A percentile compares a stretch with the other conserved stretches of the same genome.
phyloP scores from a whole-genome alignment of 2,329 filamentous ascomycete genomes.

The Rutstroemia sp. region DNA sequence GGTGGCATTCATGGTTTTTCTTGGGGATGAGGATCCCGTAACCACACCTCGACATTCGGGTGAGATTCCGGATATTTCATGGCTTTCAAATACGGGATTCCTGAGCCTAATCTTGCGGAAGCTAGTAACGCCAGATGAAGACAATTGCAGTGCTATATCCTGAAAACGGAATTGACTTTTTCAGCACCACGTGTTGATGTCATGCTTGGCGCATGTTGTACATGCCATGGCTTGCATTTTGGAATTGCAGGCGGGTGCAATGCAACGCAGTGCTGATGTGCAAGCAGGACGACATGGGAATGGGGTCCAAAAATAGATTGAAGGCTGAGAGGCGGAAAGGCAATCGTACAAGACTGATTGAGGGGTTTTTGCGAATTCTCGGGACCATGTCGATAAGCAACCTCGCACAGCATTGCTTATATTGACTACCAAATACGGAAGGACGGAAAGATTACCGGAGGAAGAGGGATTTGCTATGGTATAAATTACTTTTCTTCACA shows the following conservation, averaged over 20 bases:
- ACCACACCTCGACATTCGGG: no score
- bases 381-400: no score
- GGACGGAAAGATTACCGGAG: no score
- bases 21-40: neutral
- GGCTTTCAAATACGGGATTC: neutral
- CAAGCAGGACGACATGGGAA: neutral
- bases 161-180: neutral
- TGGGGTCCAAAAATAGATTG: neutral
- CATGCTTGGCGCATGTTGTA: neutral
- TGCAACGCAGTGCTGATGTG: neutral
- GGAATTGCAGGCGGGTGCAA: neutral
- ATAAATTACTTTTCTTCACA: no score
- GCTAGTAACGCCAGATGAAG: neutral
- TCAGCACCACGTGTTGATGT: neutral
- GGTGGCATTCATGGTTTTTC: neutral
- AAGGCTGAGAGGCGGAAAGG: no score
- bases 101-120: no score
- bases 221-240: neutral
- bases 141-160: neutral
- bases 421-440: no score
- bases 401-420: no score
- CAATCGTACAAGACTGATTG: no score
- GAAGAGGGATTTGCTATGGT: no score
- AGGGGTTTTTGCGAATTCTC: no score
- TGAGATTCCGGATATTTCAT: neutral